Evolutionary conservation across 176 grass and related monocot species (phyloP).

Genomic region (Carex scoparia): DNA sequence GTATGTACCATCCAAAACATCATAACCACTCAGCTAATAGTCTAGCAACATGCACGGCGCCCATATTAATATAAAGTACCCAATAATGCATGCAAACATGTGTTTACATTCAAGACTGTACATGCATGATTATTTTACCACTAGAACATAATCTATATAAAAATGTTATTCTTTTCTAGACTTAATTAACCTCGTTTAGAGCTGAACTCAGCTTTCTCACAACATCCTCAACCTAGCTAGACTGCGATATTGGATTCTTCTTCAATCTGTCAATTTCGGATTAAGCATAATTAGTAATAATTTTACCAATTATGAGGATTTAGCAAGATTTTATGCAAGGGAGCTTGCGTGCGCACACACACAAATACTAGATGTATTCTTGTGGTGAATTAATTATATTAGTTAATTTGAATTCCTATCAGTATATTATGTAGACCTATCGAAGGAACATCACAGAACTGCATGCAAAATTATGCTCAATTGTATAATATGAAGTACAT

Average conservation of each 20-base stretch:
- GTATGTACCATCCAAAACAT: background rate
- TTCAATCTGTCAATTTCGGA: constrained; percentile 34
- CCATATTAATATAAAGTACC: background rate
- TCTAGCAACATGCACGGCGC: background rate
- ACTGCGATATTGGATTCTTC: constrained; percentile 26
- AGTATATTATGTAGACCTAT: background rate
- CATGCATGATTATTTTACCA: background rate
- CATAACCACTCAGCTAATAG: background rate
- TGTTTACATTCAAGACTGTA: background rate
- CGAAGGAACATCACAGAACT: background rate
- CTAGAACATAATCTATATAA: background rate
- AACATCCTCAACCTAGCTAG: background rate
- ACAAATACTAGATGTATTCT: background rate
- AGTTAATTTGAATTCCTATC: background rate
- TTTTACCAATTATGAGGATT: background rate
- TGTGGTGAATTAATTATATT: no score
- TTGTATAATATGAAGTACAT: background rate
- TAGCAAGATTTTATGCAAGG: background rate
- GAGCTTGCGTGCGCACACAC: no score
- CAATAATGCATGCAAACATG: background rate
- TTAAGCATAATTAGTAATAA: background rate
- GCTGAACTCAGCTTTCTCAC: constrained; percentile 42
- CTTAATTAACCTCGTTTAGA: constrained; percentile 13
- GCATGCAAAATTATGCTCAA: no score
- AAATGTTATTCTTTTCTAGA: background rate